Evolutionary conservation across 1,284 basidiomycete genomes (phyloP).

Genomic region (Inonotus obliquus): DNA sequence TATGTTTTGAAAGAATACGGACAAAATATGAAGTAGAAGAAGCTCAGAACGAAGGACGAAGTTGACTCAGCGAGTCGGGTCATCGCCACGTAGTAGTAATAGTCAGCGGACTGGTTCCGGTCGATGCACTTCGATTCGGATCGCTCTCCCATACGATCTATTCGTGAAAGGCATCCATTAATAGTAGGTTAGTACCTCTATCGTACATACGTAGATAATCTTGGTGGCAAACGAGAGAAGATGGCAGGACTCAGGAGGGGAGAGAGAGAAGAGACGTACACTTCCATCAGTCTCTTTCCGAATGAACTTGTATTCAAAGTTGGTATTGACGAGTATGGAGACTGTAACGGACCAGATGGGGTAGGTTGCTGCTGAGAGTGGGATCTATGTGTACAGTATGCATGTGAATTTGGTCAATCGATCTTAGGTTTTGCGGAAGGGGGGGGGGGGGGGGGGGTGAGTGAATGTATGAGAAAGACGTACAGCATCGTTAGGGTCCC

Average conservation of each 20-base stretch:
- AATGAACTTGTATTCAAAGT: conserved; percentile 60
- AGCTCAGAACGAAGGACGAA: no score
- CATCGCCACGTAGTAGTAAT: conserved; percentile 26
- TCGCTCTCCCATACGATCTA: conserved; percentile 51
- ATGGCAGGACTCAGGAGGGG: no score
- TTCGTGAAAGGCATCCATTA: no score
- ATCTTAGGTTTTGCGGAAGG: no score
- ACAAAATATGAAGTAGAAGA: no score
- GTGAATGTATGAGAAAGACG: conserved; percentile 18
- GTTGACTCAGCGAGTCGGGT: no score
- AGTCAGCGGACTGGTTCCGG: conserved; percentile 38
- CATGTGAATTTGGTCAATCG: no score
- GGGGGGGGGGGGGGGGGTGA: not conserved
- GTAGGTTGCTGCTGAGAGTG: conserved; percentile 49
- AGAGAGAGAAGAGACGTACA: conserved; percentile 34
- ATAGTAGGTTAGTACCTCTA: no score
- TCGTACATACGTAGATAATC: no score
- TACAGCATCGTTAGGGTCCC: conserved; percentile 45
- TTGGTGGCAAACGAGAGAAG: no score
- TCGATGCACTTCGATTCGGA: conserved; percentile 47
- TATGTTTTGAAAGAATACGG: no score
- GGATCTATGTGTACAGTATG: conserved; percentile 35
- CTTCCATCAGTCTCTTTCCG: conserved; percentile 49
- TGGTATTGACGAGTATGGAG: conserved; percentile 41
- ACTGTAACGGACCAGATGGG: conserved; percentile 53